Base-by-base conservation (phyloP, 768 basidiomycete genomes). In the Aureoboletus auriporus region DNA sequence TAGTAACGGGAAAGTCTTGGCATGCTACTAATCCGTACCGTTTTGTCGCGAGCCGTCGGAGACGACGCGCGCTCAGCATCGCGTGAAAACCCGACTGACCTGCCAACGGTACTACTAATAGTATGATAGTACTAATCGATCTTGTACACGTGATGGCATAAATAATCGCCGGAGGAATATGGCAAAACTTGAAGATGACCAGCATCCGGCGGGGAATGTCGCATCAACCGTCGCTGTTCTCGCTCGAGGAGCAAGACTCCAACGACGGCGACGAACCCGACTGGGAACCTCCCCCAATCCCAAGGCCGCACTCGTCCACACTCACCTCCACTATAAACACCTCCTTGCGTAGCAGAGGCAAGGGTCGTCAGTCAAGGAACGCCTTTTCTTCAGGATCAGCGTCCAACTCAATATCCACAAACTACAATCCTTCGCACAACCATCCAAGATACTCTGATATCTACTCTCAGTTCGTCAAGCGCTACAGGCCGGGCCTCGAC, bases 381-480 rank as follows among this genome's bases (percentile, higher is more conserved):
- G 55, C 58, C 36, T 67, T 65, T 39, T 61, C 67, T 29, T 61
- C 71, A 0, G 52, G 54, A 37, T 49, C 66, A 27, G 48, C 57
- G 27, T 59, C 65, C 13, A 64, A 64, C 33, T 54, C 46, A 30
- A 44, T 56, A 36, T 62, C 70, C 23, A 47, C 65, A 26, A 64
- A 62, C 28, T 63, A 68, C 20, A 64, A 66, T 17, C 41, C 64
- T 11, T 56, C 62, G 14, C 60, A 64, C 33, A 65, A 65, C 39
- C 56, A 54, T 23, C 65, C 73, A 23, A 72, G 69, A 42, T 75
- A 78, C 56, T 68, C 81, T 16, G 81, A 86, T 58, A 77, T 87
- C 17, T 91, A 90, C 69, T 82, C 84, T 17, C 87, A 89, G 61
- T 90, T 90, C 61, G 80, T 90, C 37, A 79, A 77, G 54, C 75